phyloP scores from a whole-genome alignment of 2,329 filamentous ascomycete species.

The Gliomastix tumulicola region DNA sequence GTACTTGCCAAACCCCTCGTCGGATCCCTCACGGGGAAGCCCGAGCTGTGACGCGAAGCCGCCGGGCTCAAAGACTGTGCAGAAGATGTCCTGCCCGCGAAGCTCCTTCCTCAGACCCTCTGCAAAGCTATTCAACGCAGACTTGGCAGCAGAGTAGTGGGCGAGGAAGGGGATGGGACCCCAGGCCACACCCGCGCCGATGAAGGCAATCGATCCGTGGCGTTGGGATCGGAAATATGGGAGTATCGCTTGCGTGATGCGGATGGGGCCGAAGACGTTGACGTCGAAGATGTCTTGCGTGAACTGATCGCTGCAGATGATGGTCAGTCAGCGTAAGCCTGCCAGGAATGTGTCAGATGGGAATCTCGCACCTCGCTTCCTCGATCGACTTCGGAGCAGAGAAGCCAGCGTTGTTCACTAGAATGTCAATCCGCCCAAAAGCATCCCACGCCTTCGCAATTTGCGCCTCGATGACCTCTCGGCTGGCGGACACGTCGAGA shows the following conservation, averaged over 20 bases:
- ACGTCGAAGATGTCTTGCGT: slow-evolving; percentile 11
- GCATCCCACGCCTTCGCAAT: too few relatives aligned
- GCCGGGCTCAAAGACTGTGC: slow-evolving; percentile 21
- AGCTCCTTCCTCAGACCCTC: slow-evolving; percentile 21
- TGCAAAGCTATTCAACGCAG: slow-evolving; percentile 15
- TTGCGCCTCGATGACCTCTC: too few relatives aligned
- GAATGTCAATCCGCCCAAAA: too few relatives aligned
- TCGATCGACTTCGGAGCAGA: too few relatives aligned
- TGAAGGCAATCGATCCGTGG: slow-evolving; percentile 18
- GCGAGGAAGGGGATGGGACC: slow-evolving; percentile 18
- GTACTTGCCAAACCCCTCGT: slow-evolving; percentile 7
- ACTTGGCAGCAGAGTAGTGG: slow-evolving; percentile 20
- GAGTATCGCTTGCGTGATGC: slow-evolving; percentile 16
- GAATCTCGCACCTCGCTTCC: too few relatives aligned
- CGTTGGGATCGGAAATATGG: slow-evolving; percentile 19
- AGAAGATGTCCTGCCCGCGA: slow-evolving; percentile 13
- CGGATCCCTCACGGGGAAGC: slow-evolving; percentile 11
- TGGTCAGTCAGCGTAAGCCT: too few relatives aligned
- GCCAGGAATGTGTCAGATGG: too few relatives aligned
- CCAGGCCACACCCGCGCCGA: slow-evolving; percentile 17
- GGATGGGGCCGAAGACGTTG: slow-evolving; percentile 10
- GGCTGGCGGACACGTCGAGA: slow-evolving; percentile 1
- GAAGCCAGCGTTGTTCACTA: too few relatives aligned
- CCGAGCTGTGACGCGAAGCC: slow-evolving; percentile 18
- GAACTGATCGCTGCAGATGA: slow-evolving; percentile 4